Percentiles rank a stretch among this genome's conserved stretches.
Conservation (phyloP, 768 basidiomycete species). For the Tulasnella sp. region DNA sequence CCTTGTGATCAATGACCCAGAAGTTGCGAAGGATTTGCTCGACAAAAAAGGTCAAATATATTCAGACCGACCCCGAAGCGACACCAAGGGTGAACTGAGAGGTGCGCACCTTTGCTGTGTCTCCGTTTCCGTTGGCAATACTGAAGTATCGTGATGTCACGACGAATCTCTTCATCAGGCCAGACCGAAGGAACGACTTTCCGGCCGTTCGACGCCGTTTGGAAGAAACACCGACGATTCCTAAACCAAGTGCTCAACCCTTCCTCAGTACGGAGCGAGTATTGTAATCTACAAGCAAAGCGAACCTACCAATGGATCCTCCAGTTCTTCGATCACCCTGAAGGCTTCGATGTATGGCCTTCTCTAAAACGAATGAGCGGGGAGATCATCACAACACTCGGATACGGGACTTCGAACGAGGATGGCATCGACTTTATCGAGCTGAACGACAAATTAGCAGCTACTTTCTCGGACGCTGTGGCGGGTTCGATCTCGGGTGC, state of each 20-base stretch:
- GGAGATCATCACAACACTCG: neutral
- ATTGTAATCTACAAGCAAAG: neutral
- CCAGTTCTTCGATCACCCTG: neutral
- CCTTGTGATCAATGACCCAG: constrained; percentile 24
- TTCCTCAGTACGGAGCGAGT: neutral
- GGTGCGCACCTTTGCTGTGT: neutral
- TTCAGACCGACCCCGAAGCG: constrained; percentile 20
- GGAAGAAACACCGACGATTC: neutral
- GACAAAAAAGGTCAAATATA: constrained; percentile 26
- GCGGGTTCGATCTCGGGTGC: neutral
- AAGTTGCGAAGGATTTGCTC: constrained; percentile 28
- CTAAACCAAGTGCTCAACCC: constrained; percentile 1
- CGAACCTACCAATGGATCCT: neutral
- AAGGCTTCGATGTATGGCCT: neutral
- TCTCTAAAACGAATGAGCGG: neutral
- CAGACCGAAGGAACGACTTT: neutral
- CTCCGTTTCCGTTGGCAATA: neutral
- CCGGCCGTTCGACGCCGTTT: neutral
- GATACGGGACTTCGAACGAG: neutral
- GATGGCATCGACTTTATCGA: neutral
- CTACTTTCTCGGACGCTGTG: neutral
- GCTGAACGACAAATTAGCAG: neutral
- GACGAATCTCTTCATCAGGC: neutral
- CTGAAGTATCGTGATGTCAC: neutral
- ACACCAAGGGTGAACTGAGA: neutral